Evolutionary conservation across 305 asterid genomes (phyloP).

Genomic region (Rubia peregrina): DNA sequence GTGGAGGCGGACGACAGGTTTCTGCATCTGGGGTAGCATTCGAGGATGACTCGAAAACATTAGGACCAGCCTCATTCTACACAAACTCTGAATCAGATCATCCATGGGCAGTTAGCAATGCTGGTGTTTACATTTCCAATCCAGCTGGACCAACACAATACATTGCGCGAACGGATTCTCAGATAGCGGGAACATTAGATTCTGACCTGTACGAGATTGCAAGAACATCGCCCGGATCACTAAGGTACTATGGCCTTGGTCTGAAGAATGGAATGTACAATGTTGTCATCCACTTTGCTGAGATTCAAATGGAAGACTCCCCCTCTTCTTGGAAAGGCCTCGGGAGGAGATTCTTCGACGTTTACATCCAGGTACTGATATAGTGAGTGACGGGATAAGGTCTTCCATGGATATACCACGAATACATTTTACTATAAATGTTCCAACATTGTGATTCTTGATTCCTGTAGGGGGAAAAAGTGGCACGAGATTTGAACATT

Average conservation of each 20-base stretch:
- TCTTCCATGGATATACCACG: no score
- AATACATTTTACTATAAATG: no score
- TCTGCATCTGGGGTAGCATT: conserved; percentile 19
- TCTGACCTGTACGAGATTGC: conserved; percentile 60
- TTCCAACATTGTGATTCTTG: no score
- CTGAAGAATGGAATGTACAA: conserved; percentile 42
- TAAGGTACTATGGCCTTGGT: conserved; percentile 64
- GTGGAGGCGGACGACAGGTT: conserved; percentile 20
- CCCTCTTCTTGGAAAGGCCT: conserved; percentile 45
- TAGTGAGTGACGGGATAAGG: no score
- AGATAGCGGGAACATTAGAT: conserved; percentile 42
- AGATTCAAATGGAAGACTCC: conserved; percentile 48
- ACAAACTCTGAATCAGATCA: conserved; percentile 12
- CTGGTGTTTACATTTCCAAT: conserved; percentile 47
- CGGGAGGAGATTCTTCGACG: conserved; percentile 54
- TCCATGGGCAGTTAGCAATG: conserved; percentile 58
- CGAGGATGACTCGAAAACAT: conserved; percentile 44
- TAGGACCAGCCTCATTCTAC: conserved; percentile 49
- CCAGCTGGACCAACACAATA: conserved; percentile 32
- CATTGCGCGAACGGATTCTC: conserved; percentile 37
- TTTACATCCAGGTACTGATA: conserved; percentile 44
- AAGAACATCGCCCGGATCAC: conserved; percentile 44
- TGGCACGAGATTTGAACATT: conserved; percentile 46
- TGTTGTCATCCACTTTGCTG: conserved; percentile 59
- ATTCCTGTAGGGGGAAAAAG: conserved; percentile 14